Percentiles rank a stretch among this genome's conserved stretches.
Evolutionary conservation across 768 basidiomycete genomes (phyloP).

Genomic region (Podaxis sp.): DNA sequence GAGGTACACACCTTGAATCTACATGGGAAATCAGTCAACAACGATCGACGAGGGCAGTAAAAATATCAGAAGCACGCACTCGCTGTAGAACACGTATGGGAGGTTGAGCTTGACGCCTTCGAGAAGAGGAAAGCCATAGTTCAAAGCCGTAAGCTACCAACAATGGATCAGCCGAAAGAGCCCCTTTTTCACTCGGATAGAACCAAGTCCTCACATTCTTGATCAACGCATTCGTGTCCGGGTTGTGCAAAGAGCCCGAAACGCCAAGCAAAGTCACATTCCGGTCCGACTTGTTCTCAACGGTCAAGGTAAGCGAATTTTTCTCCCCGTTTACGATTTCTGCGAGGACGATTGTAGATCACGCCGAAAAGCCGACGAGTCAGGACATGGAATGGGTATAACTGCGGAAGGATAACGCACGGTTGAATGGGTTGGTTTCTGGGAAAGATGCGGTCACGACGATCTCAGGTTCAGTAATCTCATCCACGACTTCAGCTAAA

Average conservation of each 20-base stretch:
- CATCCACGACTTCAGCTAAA: constrained; percentile 21
- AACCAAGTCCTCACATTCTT: constrained; percentile 55
- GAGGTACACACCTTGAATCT: constrained; percentile 57
- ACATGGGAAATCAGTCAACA: constrained; percentile 13
- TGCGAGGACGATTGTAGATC: constrained; percentile 26
- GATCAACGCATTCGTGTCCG: constrained; percentile 58
- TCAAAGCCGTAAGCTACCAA: constrained; percentile 54
- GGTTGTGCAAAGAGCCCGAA: constrained; percentile 65
- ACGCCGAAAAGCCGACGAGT: constrained; percentile 16
- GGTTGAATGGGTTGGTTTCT: constrained; percentile 72
- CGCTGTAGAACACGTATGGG: constrained; percentile 77
- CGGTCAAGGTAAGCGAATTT: constrained; percentile 59
- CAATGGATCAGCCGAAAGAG: background rate
- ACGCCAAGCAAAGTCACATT: constrained; percentile 68
- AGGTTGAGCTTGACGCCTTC: constrained; percentile 60
- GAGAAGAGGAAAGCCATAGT: constrained; percentile 51
- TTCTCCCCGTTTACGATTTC: constrained; percentile 84
- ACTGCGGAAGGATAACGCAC: constrained; percentile 41
- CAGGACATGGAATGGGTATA: constrained; percentile 9
- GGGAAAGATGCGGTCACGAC: constrained; percentile 56
- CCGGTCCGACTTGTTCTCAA: constrained; percentile 75
- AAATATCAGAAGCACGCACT: constrained; percentile 47
- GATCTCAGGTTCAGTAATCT: constrained; percentile 54
- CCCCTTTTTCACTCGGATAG: background rate
- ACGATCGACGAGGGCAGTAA: constrained; percentile 6